A percentile compares a stretch with the other conserved stretches of the same genome.
Evolutionary conservation across 1,284 basidiomycete species (phyloP).

Genomic region (Albatrellus sp.): DNA sequence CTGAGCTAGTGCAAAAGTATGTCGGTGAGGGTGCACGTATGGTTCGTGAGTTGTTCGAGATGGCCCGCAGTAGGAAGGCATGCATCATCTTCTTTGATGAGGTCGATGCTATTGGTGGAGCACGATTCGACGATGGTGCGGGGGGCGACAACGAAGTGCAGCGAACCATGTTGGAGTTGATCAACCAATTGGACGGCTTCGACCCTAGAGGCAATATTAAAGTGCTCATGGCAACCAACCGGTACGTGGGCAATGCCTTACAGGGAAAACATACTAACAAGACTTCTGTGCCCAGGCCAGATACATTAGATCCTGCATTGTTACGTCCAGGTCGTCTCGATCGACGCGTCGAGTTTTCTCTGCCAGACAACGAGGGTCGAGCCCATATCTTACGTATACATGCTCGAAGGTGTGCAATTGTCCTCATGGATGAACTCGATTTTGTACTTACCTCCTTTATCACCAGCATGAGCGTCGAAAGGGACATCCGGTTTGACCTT

Average conservation of each 20-base stretch:
- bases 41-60: slow-evolving; percentile 98
- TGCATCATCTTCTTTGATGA: slow-evolving; percentile 99
- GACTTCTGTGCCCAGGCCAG: slow-evolving; percentile 50
- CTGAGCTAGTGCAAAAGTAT: slow-evolving; percentile 98
- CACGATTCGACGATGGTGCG: slow-evolving; percentile 97
- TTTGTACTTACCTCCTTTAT: slow-evolving; percentile 7
- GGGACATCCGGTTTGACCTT: slow-evolving; percentile 95
- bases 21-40: slow-evolving; percentile 98
- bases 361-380: slow-evolving; percentile 93
- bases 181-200: slow-evolving; percentile 98
- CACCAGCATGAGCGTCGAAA: slow-evolving; percentile 89
- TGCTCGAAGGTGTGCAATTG: slow-evolving; percentile 65
- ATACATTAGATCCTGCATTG: slow-evolving; percentile 95
- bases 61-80: slow-evolving; percentile 97
- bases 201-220: slow-evolving; percentile 99
- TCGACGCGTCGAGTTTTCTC: slow-evolving; percentile 88
- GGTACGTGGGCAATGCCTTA: slow-evolving; percentile 30
- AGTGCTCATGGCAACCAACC: slow-evolving; percentile 98
- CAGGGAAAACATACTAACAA: slow-evolving; percentile 1
- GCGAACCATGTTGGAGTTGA: slow-evolving; percentile 98
- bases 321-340: slow-evolving; percentile 94
- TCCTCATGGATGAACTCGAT: slow-evolving; percentile 4
- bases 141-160: slow-evolving; percentile 99
- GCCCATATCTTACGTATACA: slow-evolving; percentile 97
- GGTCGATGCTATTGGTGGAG: slow-evolving; percentile 95